Evolutionary conservation across 768 basidiomycete species (phyloP).

Genomic region (Bullera alba): DNA sequence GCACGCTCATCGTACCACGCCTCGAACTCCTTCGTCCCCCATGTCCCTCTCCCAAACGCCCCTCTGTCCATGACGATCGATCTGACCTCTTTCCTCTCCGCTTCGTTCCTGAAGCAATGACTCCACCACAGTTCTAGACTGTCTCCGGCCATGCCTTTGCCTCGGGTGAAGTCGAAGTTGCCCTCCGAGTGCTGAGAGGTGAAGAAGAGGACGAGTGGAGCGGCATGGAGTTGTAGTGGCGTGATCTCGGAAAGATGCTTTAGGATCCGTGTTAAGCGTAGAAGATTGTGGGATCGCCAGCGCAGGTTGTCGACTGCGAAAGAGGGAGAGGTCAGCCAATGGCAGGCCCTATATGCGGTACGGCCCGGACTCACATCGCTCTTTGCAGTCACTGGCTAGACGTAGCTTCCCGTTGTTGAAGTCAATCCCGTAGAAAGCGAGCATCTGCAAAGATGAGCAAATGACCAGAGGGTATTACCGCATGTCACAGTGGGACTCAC

Average conservation of each 20-base stretch:
- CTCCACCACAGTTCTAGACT: slow-evolving; percentile 36
- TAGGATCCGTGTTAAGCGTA: slow-evolving; percentile 38
- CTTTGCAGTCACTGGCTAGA: slow-evolving; percentile 5
- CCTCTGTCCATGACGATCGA: slow-evolving; percentile 20
- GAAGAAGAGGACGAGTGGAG: slow-evolving; percentile 31
- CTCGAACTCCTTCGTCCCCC: slow-evolving; percentile 23
- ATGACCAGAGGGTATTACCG: background rate
- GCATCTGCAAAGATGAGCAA: slow-evolving; percentile 19
- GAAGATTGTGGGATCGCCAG: slow-evolving; percentile 37
- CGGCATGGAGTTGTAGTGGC: slow-evolving; percentile 22
- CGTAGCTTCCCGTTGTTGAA: slow-evolving; percentile 21
- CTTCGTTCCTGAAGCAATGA: slow-evolving; percentile 25
- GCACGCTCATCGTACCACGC: slow-evolving; percentile 13
- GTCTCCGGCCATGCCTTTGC: slow-evolving; percentile 17
- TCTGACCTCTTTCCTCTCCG: slow-evolving; percentile 17
- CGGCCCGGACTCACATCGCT: slow-evolving; percentile 19
- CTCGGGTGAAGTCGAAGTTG: slow-evolving; percentile 13
- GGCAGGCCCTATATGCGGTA: background rate
- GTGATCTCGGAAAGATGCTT: slow-evolving; percentile 38
- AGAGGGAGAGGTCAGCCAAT: background rate
- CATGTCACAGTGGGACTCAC: slow-evolving; percentile 16
- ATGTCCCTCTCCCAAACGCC: slow-evolving; percentile 12
- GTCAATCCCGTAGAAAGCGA: slow-evolving; percentile 31
- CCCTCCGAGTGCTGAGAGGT: slow-evolving; percentile 24
- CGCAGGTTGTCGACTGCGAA: slow-evolving; percentile 28